Base-by-base conservation (phyloP, 2,329 filamentous ascomycete species). In the Alternaria panax region DNA sequence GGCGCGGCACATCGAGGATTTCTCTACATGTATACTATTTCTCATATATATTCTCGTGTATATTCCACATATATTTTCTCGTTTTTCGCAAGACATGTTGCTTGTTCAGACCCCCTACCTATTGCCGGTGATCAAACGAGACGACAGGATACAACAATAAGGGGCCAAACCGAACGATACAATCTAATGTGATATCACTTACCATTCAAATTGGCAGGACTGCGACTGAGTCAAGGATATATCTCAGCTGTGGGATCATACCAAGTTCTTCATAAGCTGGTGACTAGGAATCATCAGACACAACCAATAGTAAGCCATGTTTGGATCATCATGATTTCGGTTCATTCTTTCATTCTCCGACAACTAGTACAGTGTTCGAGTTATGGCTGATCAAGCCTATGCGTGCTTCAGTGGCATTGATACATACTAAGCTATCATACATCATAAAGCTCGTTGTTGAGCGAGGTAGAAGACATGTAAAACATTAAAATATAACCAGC, bases 341-440 rank as follows among this genome's bases (percentile, higher is more conserved):
- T 48, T 24, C 12, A 24, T 34, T 11, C 20, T 9, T 34, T 16
- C 12, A 12, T 14, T 47, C 18, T 32, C 45, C 22, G 18, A 24
- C 45, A 16, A 4, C 14, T 7, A 30, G 18, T 8, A n/a, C 2
- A 47, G 11, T 32, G 12, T 22, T 20, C 28, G 45, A 32, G 25
- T 47, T 9, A n/a, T 11, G 4, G 45, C 18, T 32, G 30, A 7
- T 18, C 12, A 27, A 47, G 18, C 27, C 45, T 47, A 32, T 32
- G 18, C 27, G 14, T 32, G 28, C 18, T 18, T 16, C 16, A 9
- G 9, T 20, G 18, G n/a, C 25, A 6, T 32, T 1, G 27, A 7
- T n/a, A n/a, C 27, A 32, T 46, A 9, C 18, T n/a, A 46, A 46
- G 7, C 16, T 57, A 57, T 57, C 27, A 9, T 57, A 53, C 32